Conservation (phyloP, 148 eudicot genomes). For the Rhododendron mucronatum region DNA sequence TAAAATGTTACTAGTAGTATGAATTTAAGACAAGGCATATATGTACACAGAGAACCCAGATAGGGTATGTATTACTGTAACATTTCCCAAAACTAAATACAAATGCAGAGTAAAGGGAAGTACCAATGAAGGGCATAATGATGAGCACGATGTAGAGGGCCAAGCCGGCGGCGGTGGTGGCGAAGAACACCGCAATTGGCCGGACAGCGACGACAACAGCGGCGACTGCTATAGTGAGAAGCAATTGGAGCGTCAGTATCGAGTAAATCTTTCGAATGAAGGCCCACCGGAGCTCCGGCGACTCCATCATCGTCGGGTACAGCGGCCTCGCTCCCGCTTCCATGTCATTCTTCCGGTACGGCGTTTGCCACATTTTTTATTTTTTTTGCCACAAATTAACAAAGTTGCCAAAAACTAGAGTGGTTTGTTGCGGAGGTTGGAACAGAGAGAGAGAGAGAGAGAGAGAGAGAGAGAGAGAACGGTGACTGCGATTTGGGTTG, state of each 20-base stretch:
- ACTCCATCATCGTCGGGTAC: conserved; percentile 53
- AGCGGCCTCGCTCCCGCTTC: conserved; percentile 36
- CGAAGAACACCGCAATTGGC: conserved; percentile 54
- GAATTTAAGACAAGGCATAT: no score
- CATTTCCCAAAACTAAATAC: neutral
- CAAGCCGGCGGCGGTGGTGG: conserved; percentile 47
- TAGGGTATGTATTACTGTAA: no score
- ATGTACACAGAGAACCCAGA: no score
- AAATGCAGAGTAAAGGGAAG: neutral
- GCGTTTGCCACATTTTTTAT: conserved; percentile 17
- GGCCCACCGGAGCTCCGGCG: conserved; percentile 57
- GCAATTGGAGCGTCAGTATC: conserved; percentile 58
- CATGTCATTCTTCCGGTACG: conserved; percentile 38
- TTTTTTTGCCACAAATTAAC: neutral
- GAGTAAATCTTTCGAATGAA: conserved; percentile 76
- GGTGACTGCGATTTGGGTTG: neutral
- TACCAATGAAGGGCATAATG: conserved; percentile 65
- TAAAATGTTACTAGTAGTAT: no score
- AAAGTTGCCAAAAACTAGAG: neutral
- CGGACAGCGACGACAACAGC: conserved; percentile 55
- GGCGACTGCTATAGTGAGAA: conserved; percentile 60
- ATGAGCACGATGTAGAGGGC: conserved; percentile 61
- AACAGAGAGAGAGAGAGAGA: neutral
- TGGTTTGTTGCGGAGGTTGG: neutral
- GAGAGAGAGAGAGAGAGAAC: neutral